Conservation (phyloP, 1,139 yeast genomes). For the Taphrina pruni region DNA sequence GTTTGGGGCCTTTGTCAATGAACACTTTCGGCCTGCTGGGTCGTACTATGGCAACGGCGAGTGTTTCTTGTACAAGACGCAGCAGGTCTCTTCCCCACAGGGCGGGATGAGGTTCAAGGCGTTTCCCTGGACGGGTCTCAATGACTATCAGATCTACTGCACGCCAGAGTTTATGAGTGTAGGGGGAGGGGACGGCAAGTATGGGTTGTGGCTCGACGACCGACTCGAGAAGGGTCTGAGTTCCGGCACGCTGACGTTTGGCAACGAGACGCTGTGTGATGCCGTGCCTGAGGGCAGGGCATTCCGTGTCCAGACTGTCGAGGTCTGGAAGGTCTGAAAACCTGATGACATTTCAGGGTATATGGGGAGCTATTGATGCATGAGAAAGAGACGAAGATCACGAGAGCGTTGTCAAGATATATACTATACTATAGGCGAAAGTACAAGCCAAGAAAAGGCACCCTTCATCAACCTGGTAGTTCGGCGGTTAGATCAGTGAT, state of each 20-base stretch:
- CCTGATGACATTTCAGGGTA: background rate
- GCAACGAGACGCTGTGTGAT: conserved; percentile 76
- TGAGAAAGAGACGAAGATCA: background rate
- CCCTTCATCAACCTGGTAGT: background rate
- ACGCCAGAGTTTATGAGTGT: conserved; percentile 77
- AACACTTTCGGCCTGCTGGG: conserved; percentile 68
- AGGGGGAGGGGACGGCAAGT: conserved; percentile 93
- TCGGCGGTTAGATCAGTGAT: background rate
- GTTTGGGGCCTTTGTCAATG: conserved; percentile 87
- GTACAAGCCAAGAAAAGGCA: background rate
- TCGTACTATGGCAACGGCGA: conserved; percentile 93
- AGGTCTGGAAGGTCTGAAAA: conserved; percentile 72
- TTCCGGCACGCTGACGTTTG: conserved; percentile 80
- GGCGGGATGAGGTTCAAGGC: conserved; percentile 65
- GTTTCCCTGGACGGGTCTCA: conserved; percentile 84
- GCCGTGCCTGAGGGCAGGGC: conserved; percentile 57
- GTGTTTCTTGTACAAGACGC: conserved; percentile 54
- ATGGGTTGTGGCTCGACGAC: conserved; percentile 88
- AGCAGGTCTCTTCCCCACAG: conserved; percentile 54
- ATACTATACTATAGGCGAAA: too few species aligned
- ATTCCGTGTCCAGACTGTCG: conserved; percentile 77
- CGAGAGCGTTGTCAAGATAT: background rate
- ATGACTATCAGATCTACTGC: conserved; percentile 84
- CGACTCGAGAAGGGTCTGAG: conserved; percentile 77
- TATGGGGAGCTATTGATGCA: background rate